Conservation (phyloP, 2,329 filamentous ascomycete species). For the Leptographium radiaticola region DNA sequence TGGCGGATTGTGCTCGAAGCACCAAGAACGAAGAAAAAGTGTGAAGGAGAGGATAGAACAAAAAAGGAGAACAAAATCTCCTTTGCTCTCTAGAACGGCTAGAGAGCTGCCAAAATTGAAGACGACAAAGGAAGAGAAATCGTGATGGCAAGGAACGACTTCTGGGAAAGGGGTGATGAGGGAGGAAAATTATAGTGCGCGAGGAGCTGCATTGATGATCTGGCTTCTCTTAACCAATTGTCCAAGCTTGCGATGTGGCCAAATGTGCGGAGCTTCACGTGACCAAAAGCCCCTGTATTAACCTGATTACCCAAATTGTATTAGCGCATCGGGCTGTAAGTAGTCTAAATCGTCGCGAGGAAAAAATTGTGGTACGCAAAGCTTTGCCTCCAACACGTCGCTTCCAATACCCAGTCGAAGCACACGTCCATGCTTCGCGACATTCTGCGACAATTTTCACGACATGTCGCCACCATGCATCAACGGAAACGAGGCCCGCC, state of each 20-base stretch:
- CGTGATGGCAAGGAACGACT: conserved; percentile 3
- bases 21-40: neutral
- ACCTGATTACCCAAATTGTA: neutral
- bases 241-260: conserved; percentile 15
- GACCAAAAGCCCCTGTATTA: conserved; percentile 3
- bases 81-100: neutral
- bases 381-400: too few relatives aligned
- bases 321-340: neutral
- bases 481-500: conserved; percentile 21
- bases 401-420: neutral
- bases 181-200: conserved; percentile 6
- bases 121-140: neutral
- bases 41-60: conserved; percentile 1
- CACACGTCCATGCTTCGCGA: conserved; percentile 1
- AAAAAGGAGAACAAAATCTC: conserved; percentile 1
- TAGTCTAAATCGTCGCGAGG: neutral
- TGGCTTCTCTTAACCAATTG: conserved; percentile 16
- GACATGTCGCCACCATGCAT: conserved; percentile 22
- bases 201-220: conserved; percentile 13
- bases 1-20: conserved; percentile 10
- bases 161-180: neutral
- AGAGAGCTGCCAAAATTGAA: neutral
- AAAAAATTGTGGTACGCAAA: neutral
- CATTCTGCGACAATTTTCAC: conserved; percentile 1
- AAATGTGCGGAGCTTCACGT: conserved; percentile 10